Conservation (phyloP, 108 stramenopile species). For the Discostella pseudostelligera region DNA sequence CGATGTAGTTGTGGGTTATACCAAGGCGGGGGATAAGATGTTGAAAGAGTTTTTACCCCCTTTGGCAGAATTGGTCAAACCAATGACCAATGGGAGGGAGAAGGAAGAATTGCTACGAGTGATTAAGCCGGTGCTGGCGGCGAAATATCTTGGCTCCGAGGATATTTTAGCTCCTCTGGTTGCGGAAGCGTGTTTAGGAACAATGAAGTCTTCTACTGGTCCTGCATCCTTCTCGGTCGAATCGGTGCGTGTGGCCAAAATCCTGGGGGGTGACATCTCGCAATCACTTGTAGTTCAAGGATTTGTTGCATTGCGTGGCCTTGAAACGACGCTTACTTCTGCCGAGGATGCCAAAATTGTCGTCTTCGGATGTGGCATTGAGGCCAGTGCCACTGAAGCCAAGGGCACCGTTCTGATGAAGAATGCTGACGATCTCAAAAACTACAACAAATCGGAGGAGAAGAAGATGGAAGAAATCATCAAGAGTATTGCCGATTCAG, state of each 20-base stretch:
- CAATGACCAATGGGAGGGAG: constrained; percentile 54
- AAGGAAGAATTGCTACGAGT: constrained; percentile 56
- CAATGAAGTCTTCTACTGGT: constrained; percentile 56
- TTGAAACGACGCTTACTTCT: constrained; percentile 77
- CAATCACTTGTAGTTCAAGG: constrained; percentile 88
- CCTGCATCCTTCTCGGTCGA: constrained; percentile 65
- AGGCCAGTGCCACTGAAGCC: constrained; percentile 95
- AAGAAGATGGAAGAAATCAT: constrained; percentile 96
- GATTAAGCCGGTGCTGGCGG: constrained; percentile 81
- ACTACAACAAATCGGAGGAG: constrained; percentile 98
- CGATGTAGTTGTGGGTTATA: constrained; percentile 93
- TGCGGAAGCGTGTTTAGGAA: constrained; percentile 89
- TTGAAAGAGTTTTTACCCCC: constrained; percentile 70
- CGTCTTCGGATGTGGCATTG: constrained; percentile 95
- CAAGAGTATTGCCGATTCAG: constrained; percentile 90
- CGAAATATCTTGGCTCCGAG: constrained; percentile 90
- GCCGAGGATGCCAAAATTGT: constrained; percentile 87
- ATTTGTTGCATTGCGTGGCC: constrained; percentile 87
- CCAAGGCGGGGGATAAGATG: constrained; percentile 68
- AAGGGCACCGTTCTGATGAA: constrained; percentile 99
- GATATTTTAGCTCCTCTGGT: constrained; percentile 87
- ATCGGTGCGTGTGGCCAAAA: constrained; percentile 93
- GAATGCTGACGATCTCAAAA: constrained; percentile 95
- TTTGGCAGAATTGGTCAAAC: constrained; percentile 50
- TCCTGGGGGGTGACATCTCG: constrained; percentile 85